Percentiles rank a stretch among this genome's conserved stretches.
Evolutionary conservation across 129 eudicot genomes (phyloP).

Genomic region (Centaurea solstitialis): DNA sequence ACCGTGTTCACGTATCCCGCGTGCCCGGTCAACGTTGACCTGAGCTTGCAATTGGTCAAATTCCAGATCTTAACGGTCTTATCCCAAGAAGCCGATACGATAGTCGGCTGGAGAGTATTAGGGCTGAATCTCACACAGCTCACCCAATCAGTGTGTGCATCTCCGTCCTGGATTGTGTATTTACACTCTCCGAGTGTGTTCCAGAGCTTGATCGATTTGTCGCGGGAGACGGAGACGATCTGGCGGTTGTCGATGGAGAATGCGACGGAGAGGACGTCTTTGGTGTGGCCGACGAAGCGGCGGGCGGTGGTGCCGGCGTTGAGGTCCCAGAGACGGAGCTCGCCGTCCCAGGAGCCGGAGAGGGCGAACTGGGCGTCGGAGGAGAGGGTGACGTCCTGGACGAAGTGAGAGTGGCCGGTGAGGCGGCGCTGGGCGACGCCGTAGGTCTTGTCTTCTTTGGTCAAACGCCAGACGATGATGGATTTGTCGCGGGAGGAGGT

Average conservation of each 20-base stretch:
- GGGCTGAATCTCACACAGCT: conserved; percentile 56
- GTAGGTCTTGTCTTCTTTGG: conserved; percentile 39
- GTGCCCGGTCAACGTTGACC: conserved; percentile 53
- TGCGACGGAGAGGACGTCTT: conserved; percentile 51
- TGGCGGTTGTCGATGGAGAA: conserved; percentile 58
- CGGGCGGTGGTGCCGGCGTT: conserved; percentile 50
- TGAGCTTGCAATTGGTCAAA: conserved; percentile 62
- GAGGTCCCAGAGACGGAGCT: conserved; percentile 54
- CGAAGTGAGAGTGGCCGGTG: conserved; percentile 54
- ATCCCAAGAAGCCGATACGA: conserved; percentile 47
- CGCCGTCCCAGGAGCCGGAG: conserved; percentile 50
- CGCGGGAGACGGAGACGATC: conserved; percentile 48
- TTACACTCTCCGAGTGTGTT: conserved; percentile 55
- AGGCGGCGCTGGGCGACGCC: conserved; percentile 39
- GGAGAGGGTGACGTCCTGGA: conserved; percentile 50
- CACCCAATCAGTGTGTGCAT: conserved; percentile 52
- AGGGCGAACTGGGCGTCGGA: conserved; percentile 55
- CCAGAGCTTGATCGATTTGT: conserved; percentile 47
- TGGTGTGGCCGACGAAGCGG: conserved; percentile 44
- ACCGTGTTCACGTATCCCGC: conserved; percentile 56
- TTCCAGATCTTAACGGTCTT: conserved; percentile 73
- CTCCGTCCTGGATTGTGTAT: conserved; percentile 46
- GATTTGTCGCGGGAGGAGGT: conserved; percentile 51
- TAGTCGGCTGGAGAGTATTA: conserved; percentile 40
- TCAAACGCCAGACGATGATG: conserved; percentile 43